Evolutionary conservation across 176 grass and related monocot species (phyloP), one percentile per base, ranked within the genome.

Genomic region (Zizania latifolia): DNA sequence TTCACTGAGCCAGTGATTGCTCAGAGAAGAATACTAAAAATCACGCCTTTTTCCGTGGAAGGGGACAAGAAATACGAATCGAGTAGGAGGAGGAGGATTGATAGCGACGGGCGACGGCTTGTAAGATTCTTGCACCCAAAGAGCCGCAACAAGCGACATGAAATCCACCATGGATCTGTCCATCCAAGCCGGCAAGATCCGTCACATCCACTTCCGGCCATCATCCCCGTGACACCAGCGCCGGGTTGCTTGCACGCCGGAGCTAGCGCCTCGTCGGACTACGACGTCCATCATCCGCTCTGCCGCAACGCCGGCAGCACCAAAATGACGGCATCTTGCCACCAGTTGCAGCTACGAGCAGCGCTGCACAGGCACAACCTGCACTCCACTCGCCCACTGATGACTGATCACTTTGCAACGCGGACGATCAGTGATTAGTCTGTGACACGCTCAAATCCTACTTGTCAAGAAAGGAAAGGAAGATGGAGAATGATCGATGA

Each of bases 211-310:
- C 40, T 40, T 2, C 48, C n/a, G 48, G 48, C 6, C n/a, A n/a
- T n/a, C 35, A 12, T 17, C 15, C 43, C 24, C 36, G 37, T 33
- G 36, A 74, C 58, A 33, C 60, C 61, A 14, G 4, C 38, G n/a
- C 21, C 60, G 48, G 68, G 59, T 77, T 77, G 85, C 85, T 87
- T 87, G 61, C 79, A 82, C 66, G 85, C 40, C 58, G 76, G 48
- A 41, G 76, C 48, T 22, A 53, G 19, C 16, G 26, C 21, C n/a
- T 58, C 17, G 63, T 41, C 40, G 35, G 76, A 68, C 29, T 57
- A 57, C 34, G 62, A 58, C 77, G n/a, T n/a, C n/a, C n/a, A n/a
- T n/a, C n/a, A n/a, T n/a, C n/a, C n/a, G n/a, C n/a, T n/a, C n/a
- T n/a, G n/a, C n/a, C n/a, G n/a, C n/a, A n/a, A n/a, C n/a, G 36